Evolutionary conservation across 163 green algal genomes (phyloP).

Genomic region (Volvox carteri): DNA sequence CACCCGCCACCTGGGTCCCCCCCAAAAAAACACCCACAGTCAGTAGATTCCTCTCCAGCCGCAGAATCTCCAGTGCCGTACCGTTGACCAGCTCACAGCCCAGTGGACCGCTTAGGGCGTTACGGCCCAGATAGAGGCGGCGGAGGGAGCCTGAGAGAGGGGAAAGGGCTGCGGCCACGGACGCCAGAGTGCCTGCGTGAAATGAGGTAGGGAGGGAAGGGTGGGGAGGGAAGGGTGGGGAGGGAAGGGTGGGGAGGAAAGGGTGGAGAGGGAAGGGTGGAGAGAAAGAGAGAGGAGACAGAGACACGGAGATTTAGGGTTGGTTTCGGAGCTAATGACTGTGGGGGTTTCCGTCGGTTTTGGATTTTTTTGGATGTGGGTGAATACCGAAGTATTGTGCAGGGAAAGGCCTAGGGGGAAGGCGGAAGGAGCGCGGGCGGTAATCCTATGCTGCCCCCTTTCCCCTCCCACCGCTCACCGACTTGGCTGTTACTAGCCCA

Average conservation of each 20-base stretch:
- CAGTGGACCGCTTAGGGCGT: slow-evolving; percentile 39
- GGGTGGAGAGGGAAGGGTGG: background rate
- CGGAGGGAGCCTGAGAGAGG: background rate
- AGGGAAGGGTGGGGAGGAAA: background rate
- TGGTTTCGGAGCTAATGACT: too few relatives aligned
- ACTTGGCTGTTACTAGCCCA: slow-evolving; percentile 44
- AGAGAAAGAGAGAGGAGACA: background rate
- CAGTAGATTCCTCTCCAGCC: slow-evolving; percentile 38
- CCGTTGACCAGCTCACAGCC: slow-evolving; percentile 26
- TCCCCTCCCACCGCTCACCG: slow-evolving; percentile 18
- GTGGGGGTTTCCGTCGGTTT: too few relatives aligned
- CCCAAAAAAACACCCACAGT: background rate
- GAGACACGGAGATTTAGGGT: too few relatives aligned
- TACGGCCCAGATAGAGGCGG: slow-evolving; percentile 40
- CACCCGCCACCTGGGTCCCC: too few relatives aligned
- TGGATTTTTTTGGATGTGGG: too few relatives aligned
- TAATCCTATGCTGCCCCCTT: background rate
- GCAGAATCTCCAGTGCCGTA: slow-evolving; percentile 40
- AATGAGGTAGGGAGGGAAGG: background rate
- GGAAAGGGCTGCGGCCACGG: background rate
- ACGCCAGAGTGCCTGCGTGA: slow-evolving; percentile 8
- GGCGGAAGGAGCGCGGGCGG: too few relatives aligned
- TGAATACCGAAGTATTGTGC: too few relatives aligned
- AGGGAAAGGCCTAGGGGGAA: too few relatives aligned
- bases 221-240: background rate